Percentiles rank a stretch among this genome's conserved stretches.
These are phyloP conservation scores for Kwoniella dendrophila DNA, from an alignment of 768 basidiomycete species.

Conservation along the genomic window DNA sequence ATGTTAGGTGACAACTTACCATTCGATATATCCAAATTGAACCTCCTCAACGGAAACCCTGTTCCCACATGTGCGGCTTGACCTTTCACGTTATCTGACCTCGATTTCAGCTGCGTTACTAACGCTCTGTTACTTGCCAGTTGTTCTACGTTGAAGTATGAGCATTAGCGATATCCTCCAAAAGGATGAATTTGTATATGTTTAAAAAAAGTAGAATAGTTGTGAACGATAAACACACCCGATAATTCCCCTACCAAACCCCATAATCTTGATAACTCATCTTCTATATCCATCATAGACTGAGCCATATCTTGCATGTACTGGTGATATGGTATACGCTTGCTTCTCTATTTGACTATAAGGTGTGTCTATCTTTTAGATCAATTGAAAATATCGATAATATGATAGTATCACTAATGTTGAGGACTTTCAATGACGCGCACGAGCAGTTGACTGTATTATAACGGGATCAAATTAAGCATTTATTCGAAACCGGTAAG, in stretches of 20 bases:
- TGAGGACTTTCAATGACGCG: not conserved
- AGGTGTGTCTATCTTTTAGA: too few species aligned
- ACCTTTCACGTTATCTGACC: slow-evolving; percentile 73
- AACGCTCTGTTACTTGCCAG: slow-evolving; percentile 79
- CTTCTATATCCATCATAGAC: slow-evolving; percentile 30
- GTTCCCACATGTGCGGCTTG: slow-evolving; percentile 72
- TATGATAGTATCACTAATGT: not conserved
- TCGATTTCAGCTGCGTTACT: slow-evolving; percentile 67
- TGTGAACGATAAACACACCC: slow-evolving; percentile 20
- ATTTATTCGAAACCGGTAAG: not conserved
- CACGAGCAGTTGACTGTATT: slow-evolving; percentile 14
- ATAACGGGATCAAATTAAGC: slow-evolving; percentile 17
- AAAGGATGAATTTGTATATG: not conserved
- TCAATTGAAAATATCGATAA: too few species aligned
- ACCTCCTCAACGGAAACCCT: slow-evolving; percentile 77
- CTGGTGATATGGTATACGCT: not conserved
- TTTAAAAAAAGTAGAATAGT: not conserved
- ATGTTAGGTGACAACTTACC: slow-evolving; percentile 35
- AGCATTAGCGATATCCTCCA: too few species aligned
- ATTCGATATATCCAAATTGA: slow-evolving; percentile 78
- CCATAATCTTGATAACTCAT: slow-evolving; percentile 40
- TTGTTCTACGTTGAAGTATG: slow-evolving; percentile 49
- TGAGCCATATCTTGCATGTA: too few species aligned
- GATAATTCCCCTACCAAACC: slow-evolving; percentile 41
- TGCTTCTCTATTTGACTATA: not conserved